Percentiles rank a stretch among this genome's conserved stretches.
Evolutionary conservation across 2,329 filamentous ascomycete genomes (phyloP).

Genomic region (Zopfia rhizophila): DNA sequence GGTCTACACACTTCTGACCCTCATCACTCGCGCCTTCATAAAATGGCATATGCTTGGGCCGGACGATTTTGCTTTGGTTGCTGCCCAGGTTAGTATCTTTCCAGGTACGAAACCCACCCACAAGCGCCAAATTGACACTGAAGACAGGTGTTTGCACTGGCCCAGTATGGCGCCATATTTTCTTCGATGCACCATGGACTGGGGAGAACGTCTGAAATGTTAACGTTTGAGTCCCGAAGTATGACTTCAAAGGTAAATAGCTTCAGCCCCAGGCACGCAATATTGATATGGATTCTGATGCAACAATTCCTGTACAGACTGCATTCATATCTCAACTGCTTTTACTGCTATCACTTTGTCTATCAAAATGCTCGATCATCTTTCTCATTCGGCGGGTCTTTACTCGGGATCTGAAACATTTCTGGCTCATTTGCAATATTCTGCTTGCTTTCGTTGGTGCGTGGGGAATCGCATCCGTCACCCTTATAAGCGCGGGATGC

Average conservation of each 20-base stretch:
- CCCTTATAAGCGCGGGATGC: conserved; percentile 14
- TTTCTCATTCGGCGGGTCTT: conserved; percentile 19
- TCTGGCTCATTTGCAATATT: conserved; percentile 18
- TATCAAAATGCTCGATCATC: conserved; percentile 16
- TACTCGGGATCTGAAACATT: conserved; percentile 14
- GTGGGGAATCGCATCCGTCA: conserved; percentile 13
- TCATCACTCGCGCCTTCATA: conserved; percentile 4
- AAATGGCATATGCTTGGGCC: conserved; percentile 13
- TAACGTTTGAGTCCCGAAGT: not conserved
- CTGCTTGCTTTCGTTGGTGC: conserved; percentile 6
- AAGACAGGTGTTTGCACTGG: conserved; percentile 8
- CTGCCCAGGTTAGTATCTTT: conserved; percentile 9
- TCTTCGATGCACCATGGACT: conserved; percentile 13
- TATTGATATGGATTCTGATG: not conserved
- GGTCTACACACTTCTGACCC: conserved; percentile 2
- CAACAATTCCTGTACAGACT: not conserved
- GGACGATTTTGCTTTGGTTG: conserved; percentile 9
- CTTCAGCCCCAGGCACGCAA: not conserved
- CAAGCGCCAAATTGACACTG: too few species aligned
- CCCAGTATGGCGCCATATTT: conserved; percentile 13
- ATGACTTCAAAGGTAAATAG: conserved; percentile 3
- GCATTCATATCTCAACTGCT: conserved; percentile 11
- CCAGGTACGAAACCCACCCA: too few species aligned
- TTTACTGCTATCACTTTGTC: conserved; percentile 5
- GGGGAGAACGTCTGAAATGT: conserved; percentile 10